These are phyloP conservation scores for Beauveria sp. DNA, from an alignment of 2,329 filamentous ascomycete species.

Conservation along the genomic window DNA sequence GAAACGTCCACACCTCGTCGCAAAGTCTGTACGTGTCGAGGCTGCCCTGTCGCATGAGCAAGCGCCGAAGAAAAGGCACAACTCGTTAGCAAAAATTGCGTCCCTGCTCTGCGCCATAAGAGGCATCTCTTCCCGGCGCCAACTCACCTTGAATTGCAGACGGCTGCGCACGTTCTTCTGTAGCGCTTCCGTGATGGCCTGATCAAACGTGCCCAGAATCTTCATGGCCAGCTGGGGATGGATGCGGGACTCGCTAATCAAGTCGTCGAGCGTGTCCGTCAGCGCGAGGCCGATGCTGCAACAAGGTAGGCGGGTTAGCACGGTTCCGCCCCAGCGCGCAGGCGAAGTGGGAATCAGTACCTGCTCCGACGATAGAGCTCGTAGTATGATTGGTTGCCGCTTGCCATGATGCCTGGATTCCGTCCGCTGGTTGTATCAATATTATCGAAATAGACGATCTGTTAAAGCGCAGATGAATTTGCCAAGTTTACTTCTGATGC, in stretches of 20 bases:
- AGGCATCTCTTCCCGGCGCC: background rate
- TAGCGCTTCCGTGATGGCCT: constrained; percentile 82
- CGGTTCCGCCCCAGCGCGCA: constrained; percentile 15
- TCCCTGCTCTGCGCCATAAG: background rate
- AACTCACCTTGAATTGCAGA: constrained; percentile 82
- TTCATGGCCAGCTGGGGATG: constrained; percentile 98
- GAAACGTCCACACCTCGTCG: constrained; percentile 98
- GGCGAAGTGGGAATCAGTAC: constrained; percentile 44
- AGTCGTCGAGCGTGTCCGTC: constrained; percentile 92
- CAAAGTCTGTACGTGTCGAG: constrained; percentile 98
- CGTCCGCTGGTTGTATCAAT: background rate
- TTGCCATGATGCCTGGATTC: constrained; percentile 32
- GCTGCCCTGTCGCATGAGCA: constrained; percentile 58
- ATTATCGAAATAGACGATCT: background rate
- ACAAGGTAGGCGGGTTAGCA: constrained; percentile 17
- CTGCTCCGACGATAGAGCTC: constrained; percentile 98
- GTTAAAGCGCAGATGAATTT: background rate
- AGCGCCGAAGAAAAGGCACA: background rate
- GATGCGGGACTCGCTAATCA: constrained; percentile 91
- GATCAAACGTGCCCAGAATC: constrained; percentile 92
- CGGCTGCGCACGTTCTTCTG: constrained; percentile 88
- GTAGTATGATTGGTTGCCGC: constrained; percentile 59
- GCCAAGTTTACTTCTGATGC: background rate
- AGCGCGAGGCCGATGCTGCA: constrained; percentile 82
- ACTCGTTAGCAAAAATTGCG: constrained; percentile 3